A percentile compares a stretch with the other conserved stretches of the same genome.
These are phyloP conservation scores for Oryza australiensis DNA, from an alignment of 176 grass and related monocot species.

Conservation along the genomic window DNA sequence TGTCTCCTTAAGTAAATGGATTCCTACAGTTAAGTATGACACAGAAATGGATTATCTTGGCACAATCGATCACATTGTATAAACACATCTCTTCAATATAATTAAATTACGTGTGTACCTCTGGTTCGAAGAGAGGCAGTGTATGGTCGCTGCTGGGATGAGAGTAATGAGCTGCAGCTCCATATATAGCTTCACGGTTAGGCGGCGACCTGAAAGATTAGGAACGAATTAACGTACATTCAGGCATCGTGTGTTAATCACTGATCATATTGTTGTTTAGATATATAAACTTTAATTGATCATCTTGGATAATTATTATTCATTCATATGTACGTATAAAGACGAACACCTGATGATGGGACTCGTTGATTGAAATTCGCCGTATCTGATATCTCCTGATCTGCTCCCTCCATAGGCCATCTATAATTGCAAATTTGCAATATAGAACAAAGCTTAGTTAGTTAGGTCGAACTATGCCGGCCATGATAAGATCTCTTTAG, in stretches of 20 bases:
- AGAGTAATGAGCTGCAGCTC: conserved; percentile 23
- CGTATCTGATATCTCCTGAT: conserved; percentile 50
- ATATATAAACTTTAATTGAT: neutral
- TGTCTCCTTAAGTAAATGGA: conserved; percentile 24
- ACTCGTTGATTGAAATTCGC: conserved; percentile 30
- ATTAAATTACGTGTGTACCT: neutral
- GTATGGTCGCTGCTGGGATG: conserved; percentile 26
- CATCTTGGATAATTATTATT: neutral
- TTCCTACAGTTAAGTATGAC: conserved; percentile 4
- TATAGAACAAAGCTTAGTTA: conserved; percentile 18
- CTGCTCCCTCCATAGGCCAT: conserved; percentile 49
- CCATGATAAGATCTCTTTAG: conserved; percentile 19
- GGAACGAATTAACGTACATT: neutral
- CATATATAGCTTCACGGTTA: conserved; percentile 21
- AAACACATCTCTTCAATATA: neutral
- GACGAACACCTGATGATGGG: conserved; percentile 31
- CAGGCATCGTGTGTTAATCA: neutral
- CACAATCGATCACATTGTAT: neutral
- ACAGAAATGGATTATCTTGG: neutral
- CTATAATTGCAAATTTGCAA: conserved; percentile 19
- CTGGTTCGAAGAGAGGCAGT: conserved; percentile 42
- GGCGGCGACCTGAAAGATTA: conserved; percentile 30
- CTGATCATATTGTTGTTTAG: neutral
- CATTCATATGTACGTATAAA: neutral
- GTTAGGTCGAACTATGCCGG: conserved; percentile 34